Evolutionary conservation across 208 protist genomes (phyloP), one percentile per base, ranked within the genome.

Genomic region (Leishmania guyanensis): DNA sequence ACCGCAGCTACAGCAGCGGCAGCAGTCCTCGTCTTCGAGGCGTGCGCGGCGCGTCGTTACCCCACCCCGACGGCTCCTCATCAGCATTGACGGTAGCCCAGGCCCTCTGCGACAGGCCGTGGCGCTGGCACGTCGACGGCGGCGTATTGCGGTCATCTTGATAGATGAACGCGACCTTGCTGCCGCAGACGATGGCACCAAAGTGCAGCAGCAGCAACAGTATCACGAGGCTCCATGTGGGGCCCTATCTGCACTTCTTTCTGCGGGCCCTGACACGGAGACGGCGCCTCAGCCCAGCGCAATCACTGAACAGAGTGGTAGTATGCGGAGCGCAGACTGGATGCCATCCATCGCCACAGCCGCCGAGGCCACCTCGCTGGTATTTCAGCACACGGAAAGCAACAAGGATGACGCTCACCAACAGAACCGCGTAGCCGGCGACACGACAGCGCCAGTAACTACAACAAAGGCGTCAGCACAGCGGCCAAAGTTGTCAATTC

Each of bases 151-250:
- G 5, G 64, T 86, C 29, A 75, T 86, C 22, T 43, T 86, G 22
- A 77, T 86, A 56, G 83, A 86, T 16, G 83, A 86, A 48, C 60
- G 83, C 17, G 78, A 86, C 39, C 9, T 75, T 10, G 39, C 58
- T 26, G 36, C 36, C 14, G 68, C 36, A 6, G 66, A 62, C 16
- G 71, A 36, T 26, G 50, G 17, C 72, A n/a, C 5, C 72, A 53
- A 76, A 3, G 50, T 6, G 5, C 51, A 14, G 51, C 50, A 60
- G 72, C 72, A 60, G 71, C 71, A 22, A 0, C 36, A 51, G 16
- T 50, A 58, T 14, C 68, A 16, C n/a, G 39, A 51, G 14, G 16
- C 9, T n/a, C 46, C 10, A 26, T 53, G 9, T 54, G 69, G 10
- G 2, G 4, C 22, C 69, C 39, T 16, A 53, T 54, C 69, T 53